phyloP scores from a whole-genome alignment of 1,284 basidiomycete genomes.

The Fistulinella cinereoalba region DNA sequence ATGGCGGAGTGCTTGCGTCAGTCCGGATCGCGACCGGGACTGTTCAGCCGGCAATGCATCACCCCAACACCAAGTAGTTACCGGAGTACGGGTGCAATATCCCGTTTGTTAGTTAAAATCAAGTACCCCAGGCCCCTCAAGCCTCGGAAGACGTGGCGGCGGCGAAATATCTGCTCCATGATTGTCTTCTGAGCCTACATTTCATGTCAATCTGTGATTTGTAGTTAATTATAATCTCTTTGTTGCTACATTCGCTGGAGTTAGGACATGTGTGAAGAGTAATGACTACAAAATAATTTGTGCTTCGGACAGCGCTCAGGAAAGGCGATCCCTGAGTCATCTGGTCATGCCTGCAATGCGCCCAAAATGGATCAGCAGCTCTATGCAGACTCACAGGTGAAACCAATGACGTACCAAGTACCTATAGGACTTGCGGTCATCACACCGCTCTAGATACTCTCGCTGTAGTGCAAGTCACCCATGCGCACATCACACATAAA shows the following conservation, averaged over 20 bases:
- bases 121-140: constrained; percentile 37
- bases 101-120: constrained; percentile 34
- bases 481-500: not conserved
- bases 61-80: too few relatives aligned
- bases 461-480: constrained; percentile 43
- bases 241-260: too few relatives aligned
- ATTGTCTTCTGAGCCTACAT: constrained; percentile 27
- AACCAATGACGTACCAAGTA: constrained; percentile 51
- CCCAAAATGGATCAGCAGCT: too few relatives aligned
- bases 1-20: constrained; percentile 1
- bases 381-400: too few relatives aligned
- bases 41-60: constrained; percentile 1
- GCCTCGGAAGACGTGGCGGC: constrained; percentile 19
- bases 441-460: constrained; percentile 77
- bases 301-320: too few relatives aligned
- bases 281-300: constrained; percentile 9
- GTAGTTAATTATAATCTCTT: constrained; percentile 20
- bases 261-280: not conserved
- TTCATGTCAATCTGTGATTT: constrained; percentile 37
- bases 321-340: too few relatives aligned
- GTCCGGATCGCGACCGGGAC: constrained; percentile 2
- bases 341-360: too few relatives aligned
- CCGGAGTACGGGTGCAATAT: constrained; percentile 17
- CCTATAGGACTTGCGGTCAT: constrained; percentile 80
- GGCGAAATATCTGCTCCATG: constrained; percentile 2